Conservation (phyloP, 192 early-diverging fungal species). For the Phycomyces nitens region DNA sequence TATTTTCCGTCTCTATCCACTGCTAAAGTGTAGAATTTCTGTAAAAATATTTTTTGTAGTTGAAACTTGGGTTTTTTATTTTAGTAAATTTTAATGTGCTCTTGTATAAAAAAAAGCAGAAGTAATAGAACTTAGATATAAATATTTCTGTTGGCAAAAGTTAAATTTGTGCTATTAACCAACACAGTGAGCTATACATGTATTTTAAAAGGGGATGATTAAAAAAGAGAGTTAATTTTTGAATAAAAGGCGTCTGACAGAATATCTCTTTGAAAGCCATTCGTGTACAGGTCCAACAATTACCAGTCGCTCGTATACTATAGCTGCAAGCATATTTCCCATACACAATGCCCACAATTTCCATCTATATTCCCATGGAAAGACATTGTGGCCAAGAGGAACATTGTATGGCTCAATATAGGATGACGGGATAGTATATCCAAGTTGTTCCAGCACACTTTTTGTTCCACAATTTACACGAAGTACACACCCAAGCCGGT, state of each 20-base stretch:
- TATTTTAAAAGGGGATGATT: no score
- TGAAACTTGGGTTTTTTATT: no score
- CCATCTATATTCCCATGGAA: conserved; percentile 53
- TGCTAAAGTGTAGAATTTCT: no score
- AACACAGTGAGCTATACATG: no score
- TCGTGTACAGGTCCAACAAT: conserved; percentile 47
- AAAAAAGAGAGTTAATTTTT: no score
- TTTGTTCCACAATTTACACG: conserved; percentile 41
- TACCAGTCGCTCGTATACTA: conserved; percentile 46
- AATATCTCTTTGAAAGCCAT: conserved; percentile 41
- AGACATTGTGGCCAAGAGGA: conserved; percentile 56
- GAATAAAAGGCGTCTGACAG: conserved; percentile 37
- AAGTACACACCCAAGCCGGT: conserved; percentile 64
- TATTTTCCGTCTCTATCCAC: no score
- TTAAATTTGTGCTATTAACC: no score
- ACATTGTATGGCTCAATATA: conserved; percentile 55
- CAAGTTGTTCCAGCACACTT: conserved; percentile 18
- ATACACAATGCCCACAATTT: conserved; percentile 51
- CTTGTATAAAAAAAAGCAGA: no score
- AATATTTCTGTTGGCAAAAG: no score
- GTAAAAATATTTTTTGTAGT: no score
- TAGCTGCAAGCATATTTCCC: conserved; percentile 40
- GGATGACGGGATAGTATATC: conserved; percentile 11
- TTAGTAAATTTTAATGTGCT: no score
- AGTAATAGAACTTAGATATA: no score